phyloP scores from a whole-genome alignment of 768 basidiomycete species.

The Leucocoprinus leucothites region DNA sequence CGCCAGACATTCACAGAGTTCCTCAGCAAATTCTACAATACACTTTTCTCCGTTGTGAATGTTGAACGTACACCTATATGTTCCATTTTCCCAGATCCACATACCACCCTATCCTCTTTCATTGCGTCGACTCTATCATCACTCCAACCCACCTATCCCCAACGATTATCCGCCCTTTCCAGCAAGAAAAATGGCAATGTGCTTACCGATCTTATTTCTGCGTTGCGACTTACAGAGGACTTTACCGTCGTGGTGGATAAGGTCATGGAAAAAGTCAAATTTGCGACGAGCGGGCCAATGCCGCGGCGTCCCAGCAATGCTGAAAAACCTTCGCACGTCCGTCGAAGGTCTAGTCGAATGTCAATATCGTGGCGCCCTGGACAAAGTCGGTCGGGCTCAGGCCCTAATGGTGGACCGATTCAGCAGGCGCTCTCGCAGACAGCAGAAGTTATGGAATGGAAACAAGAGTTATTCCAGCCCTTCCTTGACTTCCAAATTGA shows the following conservation, averaged over 20 bases:
- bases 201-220: conserved; percentile 67
- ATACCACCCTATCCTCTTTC: conserved; percentile 71
- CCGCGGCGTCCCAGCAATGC: conserved; percentile 11
- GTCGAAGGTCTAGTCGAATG: conserved; percentile 60
- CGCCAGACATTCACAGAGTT: conserved; percentile 58
- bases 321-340: conserved; percentile 30
- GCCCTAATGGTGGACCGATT: conserved; percentile 14
- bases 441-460: conserved; percentile 67
- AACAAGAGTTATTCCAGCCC: conserved; percentile 88
- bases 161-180: conserved; percentile 72
- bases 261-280: conserved; percentile 69
- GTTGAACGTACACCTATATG: conserved; percentile 73
- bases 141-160: conserved; percentile 77
- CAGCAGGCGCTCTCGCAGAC: conserved; percentile 21
- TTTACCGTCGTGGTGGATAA: conserved; percentile 74
- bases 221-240: conserved; percentile 76
- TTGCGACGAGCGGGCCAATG: conserved; percentile 26
- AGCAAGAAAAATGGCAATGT: conserved; percentile 59
- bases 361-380: conserved; percentile 59
- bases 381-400: conserved; percentile 28
- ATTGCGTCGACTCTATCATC: conserved; percentile 78
- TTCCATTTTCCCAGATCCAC: conserved; percentile 86
- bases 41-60: conserved; percentile 62
- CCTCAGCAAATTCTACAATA: conserved; percentile 71
- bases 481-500: conserved; percentile 90